A percentile compares a stretch with the other conserved stretches of the same genome.
Conservation (phyloP, 2,329 filamentous ascomycete species). For the Nannizzia gypsea region DNA sequence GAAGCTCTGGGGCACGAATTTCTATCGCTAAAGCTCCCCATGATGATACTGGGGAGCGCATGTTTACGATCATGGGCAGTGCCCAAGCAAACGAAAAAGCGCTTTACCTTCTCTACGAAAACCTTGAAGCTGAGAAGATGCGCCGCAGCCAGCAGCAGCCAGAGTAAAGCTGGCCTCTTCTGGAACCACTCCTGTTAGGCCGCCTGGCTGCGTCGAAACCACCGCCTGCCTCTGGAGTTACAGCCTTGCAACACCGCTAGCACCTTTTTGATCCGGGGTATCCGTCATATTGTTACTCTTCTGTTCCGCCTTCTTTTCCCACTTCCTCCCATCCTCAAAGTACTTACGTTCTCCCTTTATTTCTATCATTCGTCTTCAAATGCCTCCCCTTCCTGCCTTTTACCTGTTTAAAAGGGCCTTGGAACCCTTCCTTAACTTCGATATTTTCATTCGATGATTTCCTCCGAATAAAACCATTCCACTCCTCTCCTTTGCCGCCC, state of each 20-base stretch:
- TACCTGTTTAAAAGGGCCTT: neutral
- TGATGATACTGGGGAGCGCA: slow-evolving; percentile 93
- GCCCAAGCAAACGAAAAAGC: slow-evolving; percentile 90
- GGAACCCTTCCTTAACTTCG: neutral
- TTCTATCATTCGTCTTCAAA: neutral
- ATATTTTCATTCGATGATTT: neutral
- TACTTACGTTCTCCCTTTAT: neutral
- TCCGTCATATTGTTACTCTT: neutral
- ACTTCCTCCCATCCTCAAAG: neutral
- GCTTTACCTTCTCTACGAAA: slow-evolving; percentile 93
- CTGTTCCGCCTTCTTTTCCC: neutral
- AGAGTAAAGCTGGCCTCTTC: slow-evolving; percentile 32
- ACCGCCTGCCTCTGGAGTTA: neutral
- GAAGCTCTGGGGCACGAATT: slow-evolving; percentile 90
- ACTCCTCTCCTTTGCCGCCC: neutral
- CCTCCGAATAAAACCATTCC: neutral
- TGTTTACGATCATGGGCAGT: slow-evolving; percentile 99
- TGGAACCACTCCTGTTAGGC: neutral
- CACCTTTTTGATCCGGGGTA: neutral
- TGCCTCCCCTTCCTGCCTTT: neutral
- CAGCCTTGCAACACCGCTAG: neutral
- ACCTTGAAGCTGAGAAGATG: slow-evolving; percentile 98
- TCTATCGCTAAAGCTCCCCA: slow-evolving; percentile 96
- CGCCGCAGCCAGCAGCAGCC: slow-evolving; percentile 71
- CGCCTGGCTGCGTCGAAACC: neutral